A percentile compares a stretch with the other conserved stretches of the same genome.
Evolutionary conservation across 2,329 filamentous ascomycete species (phyloP).

Genomic region (Colletotrichum melonis): DNA sequence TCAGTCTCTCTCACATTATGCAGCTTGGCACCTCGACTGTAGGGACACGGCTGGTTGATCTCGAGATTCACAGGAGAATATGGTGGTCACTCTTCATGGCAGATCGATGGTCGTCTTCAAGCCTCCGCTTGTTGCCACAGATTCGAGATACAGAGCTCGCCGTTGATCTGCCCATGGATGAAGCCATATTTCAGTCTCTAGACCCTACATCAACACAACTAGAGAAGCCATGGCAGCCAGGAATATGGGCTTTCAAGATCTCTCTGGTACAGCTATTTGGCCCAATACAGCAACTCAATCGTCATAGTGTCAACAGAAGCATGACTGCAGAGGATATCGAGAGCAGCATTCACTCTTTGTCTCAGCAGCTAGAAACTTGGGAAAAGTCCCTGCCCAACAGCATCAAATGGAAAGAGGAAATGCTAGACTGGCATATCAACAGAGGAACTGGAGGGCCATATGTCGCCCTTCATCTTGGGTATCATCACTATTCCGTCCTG

Average conservation of each 20-base stretch:
- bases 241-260: neutral
- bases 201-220: neutral
- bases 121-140: neutral
- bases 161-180: neutral
- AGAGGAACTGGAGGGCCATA: conserved; percentile 39
- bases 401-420: neutral
- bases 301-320: neutral
- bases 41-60: neutral
- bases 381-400: neutral
- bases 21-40: neutral
- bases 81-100: neutral
- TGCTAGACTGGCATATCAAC: neutral
- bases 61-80: neutral
- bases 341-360: neutral
- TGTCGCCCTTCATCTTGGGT: conserved; percentile 50
- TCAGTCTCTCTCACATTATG: neutral
- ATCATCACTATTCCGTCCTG: conserved; percentile 50
- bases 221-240: neutral
- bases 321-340: neutral
- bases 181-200: neutral
- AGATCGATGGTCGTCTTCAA: neutral
- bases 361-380: neutral
- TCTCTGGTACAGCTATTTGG: neutral
- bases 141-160: neutral
- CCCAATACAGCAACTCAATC: neutral